Percentiles rank a stretch among this genome's conserved stretches.
Conservation (phyloP, 352 stramenopile species). For the Globisporangium okanoganense region DNA sequence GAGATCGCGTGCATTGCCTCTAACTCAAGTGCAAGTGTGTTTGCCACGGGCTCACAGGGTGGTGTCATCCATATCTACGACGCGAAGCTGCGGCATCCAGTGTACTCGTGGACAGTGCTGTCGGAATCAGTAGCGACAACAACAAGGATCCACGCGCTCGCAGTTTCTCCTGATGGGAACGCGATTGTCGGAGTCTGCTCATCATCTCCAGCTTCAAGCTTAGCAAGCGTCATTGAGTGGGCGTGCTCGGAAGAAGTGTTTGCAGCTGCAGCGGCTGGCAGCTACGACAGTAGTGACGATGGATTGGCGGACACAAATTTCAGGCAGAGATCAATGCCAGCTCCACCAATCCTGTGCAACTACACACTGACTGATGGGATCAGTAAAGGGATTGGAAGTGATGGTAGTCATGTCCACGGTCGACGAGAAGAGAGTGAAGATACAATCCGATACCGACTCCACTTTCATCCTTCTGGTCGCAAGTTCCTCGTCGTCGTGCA, state of each 20-base stretch:
- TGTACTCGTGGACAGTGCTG: conserved; percentile 3
- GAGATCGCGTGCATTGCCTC: conserved; percentile 9
- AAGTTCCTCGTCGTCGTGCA: conserved; percentile 5
- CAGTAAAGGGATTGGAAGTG: not conserved
- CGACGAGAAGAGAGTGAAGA: not conserved
- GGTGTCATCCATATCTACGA: conserved; percentile 11
- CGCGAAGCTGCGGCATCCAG: conserved; percentile 11
- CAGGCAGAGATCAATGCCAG: not conserved
- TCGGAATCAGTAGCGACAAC: not conserved
- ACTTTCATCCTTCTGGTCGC: conserved; percentile 3
- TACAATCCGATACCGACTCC: not conserved
- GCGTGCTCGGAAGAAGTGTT: conserved; percentile 3
- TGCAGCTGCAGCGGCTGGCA: conserved; percentile 1
- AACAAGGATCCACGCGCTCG: conserved; percentile 1
- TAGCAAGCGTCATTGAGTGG: conserved; percentile 8
- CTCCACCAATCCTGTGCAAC: not conserved
- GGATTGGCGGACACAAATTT: not conserved
- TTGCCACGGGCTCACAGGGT: conserved; percentile 3
- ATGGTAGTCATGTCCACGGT: not conserved
- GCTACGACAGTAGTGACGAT: conserved; percentile 11
- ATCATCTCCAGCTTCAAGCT: not conserved
- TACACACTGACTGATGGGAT: not conserved
- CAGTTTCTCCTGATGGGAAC: conserved; percentile 7
- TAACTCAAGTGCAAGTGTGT: not conserved
- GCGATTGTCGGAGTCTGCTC: conserved; percentile 6